phyloP scores from a whole-genome alignment of 345 rosid species.

The Gossypium anomalum region DNA sequence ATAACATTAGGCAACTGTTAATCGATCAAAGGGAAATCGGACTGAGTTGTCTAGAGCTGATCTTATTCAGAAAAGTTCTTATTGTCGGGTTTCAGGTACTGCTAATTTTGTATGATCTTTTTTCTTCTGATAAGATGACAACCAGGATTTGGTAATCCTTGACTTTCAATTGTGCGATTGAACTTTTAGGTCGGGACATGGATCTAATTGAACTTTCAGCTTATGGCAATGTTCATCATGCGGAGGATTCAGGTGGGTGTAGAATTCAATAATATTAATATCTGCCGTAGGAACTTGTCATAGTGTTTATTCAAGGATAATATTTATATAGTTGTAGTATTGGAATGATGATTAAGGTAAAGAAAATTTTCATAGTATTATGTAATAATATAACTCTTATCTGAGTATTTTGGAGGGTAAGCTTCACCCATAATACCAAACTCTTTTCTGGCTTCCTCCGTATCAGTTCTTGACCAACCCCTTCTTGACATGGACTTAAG shows the following conservation, averaged over 20 bases:
- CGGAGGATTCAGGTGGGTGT: conserved; percentile 66
- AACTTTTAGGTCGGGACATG: conserved; percentile 72
- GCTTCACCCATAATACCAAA: too few species aligned
- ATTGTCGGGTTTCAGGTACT: conserved; percentile 86
- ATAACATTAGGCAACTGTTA: conserved; percentile 63
- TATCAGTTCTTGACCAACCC: too few species aligned
- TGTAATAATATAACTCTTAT: too few species aligned
- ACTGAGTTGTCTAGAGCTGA: conserved; percentile 80
- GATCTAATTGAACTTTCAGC: conserved; percentile 85
- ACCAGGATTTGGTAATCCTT: conserved; percentile 6
- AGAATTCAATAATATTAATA: conserved; percentile 57
- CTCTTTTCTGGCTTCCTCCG: too few species aligned
- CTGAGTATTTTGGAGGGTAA: too few species aligned
- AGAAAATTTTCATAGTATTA: background rate
- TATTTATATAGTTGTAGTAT: background rate
- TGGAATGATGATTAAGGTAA: background rate
- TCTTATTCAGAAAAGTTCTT: conserved; percentile 77
- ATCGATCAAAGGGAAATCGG: conserved; percentile 81
- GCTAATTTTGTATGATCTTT: background rate
- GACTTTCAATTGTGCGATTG: conserved; percentile 12
- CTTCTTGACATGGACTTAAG: too few species aligned
- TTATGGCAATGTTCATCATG: conserved; percentile 71
- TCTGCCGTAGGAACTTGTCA: background rate
- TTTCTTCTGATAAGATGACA: conserved; percentile 2
- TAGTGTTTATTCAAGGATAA: background rate